Percentiles rank a stretch among this genome's conserved stretches.
phyloP scores from a whole-genome alignment of 2,329 filamentous ascomycete genomes.

The Truncatella angustata region DNA sequence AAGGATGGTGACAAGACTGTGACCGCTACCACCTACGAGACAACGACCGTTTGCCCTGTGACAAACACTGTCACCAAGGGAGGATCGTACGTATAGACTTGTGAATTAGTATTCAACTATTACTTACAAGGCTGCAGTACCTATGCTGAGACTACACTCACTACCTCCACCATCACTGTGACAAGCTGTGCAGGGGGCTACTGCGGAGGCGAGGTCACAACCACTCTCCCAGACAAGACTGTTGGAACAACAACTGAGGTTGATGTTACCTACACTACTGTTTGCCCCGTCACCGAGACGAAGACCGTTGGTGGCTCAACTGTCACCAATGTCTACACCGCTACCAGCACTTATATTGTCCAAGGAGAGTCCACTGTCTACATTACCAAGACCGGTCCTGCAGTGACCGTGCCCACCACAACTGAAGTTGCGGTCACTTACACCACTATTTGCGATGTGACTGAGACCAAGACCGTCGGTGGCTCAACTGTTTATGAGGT shows the following conservation, averaged over 20 bases:
- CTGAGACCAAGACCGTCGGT: slow-evolving; percentile 33
- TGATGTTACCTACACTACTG: slow-evolving; percentile 31
- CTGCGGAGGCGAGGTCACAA: slow-evolving; percentile 28
- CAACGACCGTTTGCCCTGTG: slow-evolving; percentile 16
- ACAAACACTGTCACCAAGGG: slow-evolving; percentile 38
- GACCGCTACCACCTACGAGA: slow-evolving; percentile 35
- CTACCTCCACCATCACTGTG: slow-evolving; percentile 42
- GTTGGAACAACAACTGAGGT: slow-evolving; percentile 20
- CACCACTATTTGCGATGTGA: slow-evolving; percentile 34
- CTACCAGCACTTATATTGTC: slow-evolving; percentile 39
- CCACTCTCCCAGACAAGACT: slow-evolving; percentile 33
- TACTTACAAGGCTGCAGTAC: slow-evolving; percentile 23
- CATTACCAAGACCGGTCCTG: slow-evolving; percentile 34
- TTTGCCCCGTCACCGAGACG: slow-evolving; percentile 31
- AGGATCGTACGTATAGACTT: slow-evolving; percentile 23
- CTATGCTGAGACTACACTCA: slow-evolving; percentile 30
- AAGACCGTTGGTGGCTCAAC: slow-evolving; percentile 38
- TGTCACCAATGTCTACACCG: slow-evolving; percentile 40
- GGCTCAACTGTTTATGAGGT: slow-evolving; percentile 37
- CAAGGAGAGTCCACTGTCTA: slow-evolving; percentile 31
- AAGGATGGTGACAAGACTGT: slow-evolving; percentile 7
- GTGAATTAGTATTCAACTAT: slow-evolving; percentile 28
- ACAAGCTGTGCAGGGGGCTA: slow-evolving; percentile 37
- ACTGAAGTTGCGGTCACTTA: slow-evolving; percentile 35
- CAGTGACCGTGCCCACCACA: slow-evolving; percentile 15